A percentile compares a stretch with the other conserved stretches of the same genome.
These are phyloP conservation scores for Zygosaccharomyces bailii DNA, from an alignment of 805 yeast genomes.

Conservation along the genomic window DNA sequence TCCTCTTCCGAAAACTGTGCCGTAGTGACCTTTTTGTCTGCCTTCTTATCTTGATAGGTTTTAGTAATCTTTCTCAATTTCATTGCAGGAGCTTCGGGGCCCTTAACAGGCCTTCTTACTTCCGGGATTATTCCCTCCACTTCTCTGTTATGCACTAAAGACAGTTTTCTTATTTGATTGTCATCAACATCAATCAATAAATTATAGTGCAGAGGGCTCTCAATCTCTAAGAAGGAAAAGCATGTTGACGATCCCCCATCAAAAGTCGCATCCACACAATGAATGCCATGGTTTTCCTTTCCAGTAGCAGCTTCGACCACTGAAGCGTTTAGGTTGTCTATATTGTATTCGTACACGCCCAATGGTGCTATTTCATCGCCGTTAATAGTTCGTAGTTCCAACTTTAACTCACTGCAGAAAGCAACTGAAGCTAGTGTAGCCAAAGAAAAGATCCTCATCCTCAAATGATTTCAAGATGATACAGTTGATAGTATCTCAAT, in stretches of 20 bases:
- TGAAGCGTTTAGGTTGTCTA: slow-evolving; percentile 1
- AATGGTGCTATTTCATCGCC: slow-evolving; percentile 4
- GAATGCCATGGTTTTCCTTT: slow-evolving; percentile 7
- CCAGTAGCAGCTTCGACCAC: slow-evolving; percentile 2
- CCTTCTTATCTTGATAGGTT: slow-evolving; percentile 32
- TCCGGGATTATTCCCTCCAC: slow-evolving; percentile 21
- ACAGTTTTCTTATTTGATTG: slow-evolving; percentile 19
- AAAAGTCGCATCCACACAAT: slow-evolving; percentile 25
- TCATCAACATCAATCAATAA: slow-evolving; percentile 21
- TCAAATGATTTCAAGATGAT: not conserved
- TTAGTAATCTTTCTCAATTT: slow-evolving; percentile 30
- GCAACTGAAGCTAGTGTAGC: slow-evolving; percentile 5
- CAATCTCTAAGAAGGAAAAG: slow-evolving; percentile 25
- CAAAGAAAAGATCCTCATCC: slow-evolving; percentile 1
- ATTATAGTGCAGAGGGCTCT: slow-evolving; percentile 26
- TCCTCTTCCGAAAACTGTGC: slow-evolving; percentile 25
- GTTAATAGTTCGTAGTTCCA: slow-evolving; percentile 8
- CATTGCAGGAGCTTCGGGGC: slow-evolving; percentile 24
- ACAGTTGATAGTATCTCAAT: not conserved
- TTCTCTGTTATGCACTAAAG: slow-evolving; percentile 19
- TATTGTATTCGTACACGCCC: slow-evolving; percentile 10
- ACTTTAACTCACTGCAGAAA: slow-evolving; percentile 5
- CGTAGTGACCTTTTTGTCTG: slow-evolving; percentile 17
- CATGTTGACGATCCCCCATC: slow-evolving; percentile 19
- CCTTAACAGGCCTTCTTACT: slow-evolving; percentile 17